Evolutionary conservation across 2,329 filamentous ascomycete genomes (phyloP).

Genomic region (Colletotrichum spaethianum): DNA sequence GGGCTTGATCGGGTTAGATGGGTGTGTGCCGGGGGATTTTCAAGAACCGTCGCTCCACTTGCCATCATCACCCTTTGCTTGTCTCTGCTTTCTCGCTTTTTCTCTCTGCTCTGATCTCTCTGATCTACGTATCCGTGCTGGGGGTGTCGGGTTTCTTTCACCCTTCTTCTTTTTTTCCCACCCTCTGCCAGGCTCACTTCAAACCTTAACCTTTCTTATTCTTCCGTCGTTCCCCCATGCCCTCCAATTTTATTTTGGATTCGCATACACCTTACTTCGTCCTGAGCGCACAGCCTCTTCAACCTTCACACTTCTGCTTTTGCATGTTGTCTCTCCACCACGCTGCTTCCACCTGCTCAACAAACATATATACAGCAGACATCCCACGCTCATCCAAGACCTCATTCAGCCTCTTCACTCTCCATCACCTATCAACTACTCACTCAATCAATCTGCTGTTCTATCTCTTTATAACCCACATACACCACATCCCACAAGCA

Average conservation of each 20-base stretch:
- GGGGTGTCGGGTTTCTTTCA: slow-evolving; percentile 2
- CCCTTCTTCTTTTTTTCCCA: slow-evolving; percentile 21
- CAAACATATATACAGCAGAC: slow-evolving; percentile 34
- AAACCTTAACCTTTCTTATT: slow-evolving; percentile 41
- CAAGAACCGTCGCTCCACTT: slow-evolving; percentile 35
- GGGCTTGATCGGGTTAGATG: not conserved
- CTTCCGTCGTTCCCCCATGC: slow-evolving; percentile 18
- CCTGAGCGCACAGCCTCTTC: slow-evolving; percentile 31
- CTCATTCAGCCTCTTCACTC: slow-evolving; percentile 9
- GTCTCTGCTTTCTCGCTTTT: not conserved
- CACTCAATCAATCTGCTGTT: not conserved
- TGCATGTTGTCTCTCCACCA: slow-evolving; percentile 34
- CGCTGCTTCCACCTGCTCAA: slow-evolving; percentile 39
- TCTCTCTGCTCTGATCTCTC: slow-evolving; percentile 11
- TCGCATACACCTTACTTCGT: slow-evolving; percentile 20
- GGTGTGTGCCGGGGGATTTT: slow-evolving; percentile 22
- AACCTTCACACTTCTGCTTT: slow-evolving; percentile 16
- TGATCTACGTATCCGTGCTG: slow-evolving; percentile 16
- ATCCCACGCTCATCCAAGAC: slow-evolving; percentile 30
- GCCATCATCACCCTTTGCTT: slow-evolving; percentile 16
- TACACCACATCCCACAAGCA: not conserved
- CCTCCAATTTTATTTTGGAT: slow-evolving; percentile 36
- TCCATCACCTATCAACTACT: not conserved
- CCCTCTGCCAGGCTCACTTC: slow-evolving; percentile 32
- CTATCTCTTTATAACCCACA: not conserved